Base-by-base conservation (phyloP, 208 protist genomes). In the Blastocrithidia nonstop region DNA sequence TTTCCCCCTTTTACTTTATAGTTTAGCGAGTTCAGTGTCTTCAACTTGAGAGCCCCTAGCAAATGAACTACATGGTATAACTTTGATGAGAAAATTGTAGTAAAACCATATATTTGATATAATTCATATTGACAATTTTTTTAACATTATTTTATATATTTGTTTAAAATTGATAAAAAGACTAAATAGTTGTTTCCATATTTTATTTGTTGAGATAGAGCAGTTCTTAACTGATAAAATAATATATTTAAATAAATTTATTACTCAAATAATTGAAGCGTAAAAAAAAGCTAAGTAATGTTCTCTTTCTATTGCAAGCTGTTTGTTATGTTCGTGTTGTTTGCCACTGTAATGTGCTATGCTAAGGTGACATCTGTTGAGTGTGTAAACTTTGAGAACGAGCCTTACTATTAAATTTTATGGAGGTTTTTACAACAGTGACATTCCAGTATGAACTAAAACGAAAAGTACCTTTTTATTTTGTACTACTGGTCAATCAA, bases 261-360 rank as follows among this genome's bases (percentile, higher is more conserved):
- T 46, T 47, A 8, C 28, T 51, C 24, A n/a, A n/a, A n/a, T n/a
- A n/a, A n/a, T n/a, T n/a, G n/a, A n/a, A n/a, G n/a, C n/a, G n/a
- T n/a, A n/a, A n/a, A n/a, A n/a, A n/a, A n/a, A n/a, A n/a, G n/a
- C n/a, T n/a, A n/a, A n/a, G n/a, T n/a, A n/a, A n/a, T n/a, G n/a
- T n/a, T n/a, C n/a, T n/a, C n/a, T n/a, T n/a, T n/a, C n/a, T n/a
- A n/a, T n/a, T n/a, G n/a, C 28, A 45, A 19, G n/a, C 6, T 4
- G 8, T 6, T 46, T 11, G 26, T 23, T 36, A 13, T 47, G 35
- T 51, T 13, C 45, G 24, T 47, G 1, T 51, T 27, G 25, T 43
- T 43, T 50, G 17, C 28, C 3, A 29, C n/a, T n/a, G n/a, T n/a
- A n/a, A n/a, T n/a, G n/a, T n/a, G n/a, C n/a, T n/a, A n/a, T n/a